Evolutionary conservation across 2,329 filamentous ascomycete species (phyloP).

Genomic region (Trichophyton verrucosum): DNA sequence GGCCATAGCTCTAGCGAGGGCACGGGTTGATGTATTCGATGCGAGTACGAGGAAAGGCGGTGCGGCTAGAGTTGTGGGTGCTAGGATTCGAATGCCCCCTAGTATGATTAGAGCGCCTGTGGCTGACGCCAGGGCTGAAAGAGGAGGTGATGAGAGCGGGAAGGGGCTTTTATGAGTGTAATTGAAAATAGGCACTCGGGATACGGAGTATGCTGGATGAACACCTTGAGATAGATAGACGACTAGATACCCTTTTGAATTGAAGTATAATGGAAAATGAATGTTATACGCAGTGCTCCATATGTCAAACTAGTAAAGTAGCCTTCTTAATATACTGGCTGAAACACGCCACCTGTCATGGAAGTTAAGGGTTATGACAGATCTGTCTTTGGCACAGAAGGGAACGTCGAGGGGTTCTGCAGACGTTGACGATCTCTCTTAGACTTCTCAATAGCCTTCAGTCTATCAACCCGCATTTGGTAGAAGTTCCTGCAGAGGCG

Average conservation of each 20-base stretch:
- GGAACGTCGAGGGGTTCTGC: conserved; percentile 67
- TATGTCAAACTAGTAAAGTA: neutral
- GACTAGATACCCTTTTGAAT: neutral
- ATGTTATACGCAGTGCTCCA: neutral
- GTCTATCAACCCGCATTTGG: conserved; percentile 68
- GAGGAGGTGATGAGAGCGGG: neutral
- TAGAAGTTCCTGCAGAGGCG: conserved; percentile 58
- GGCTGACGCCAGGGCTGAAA: neutral
- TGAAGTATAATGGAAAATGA: neutral
- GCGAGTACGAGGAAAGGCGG: conserved; percentile 13
- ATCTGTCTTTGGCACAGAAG: conserved; percentile 61
- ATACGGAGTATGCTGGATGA: neutral
- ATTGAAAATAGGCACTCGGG: neutral
- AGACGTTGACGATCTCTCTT: conserved; percentile 71
- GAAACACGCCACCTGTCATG: neutral
- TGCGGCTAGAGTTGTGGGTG: conserved; percentile 17
- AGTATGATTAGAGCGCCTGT: conserved; percentile 20
- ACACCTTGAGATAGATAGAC: neutral
- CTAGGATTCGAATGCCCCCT: conserved; percentile 31
- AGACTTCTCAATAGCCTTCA: conserved; percentile 63
- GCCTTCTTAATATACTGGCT: no score
- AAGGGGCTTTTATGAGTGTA: neutral
- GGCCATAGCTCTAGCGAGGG: conserved; percentile 72
- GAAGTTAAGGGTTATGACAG: conserved; percentile 10
- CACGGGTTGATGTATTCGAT: conserved; percentile 65